These are phyloP conservation scores for Blastocystis sp. DNA, from an alignment of 352 stramenopile species.

Conservation along the genomic window DNA sequence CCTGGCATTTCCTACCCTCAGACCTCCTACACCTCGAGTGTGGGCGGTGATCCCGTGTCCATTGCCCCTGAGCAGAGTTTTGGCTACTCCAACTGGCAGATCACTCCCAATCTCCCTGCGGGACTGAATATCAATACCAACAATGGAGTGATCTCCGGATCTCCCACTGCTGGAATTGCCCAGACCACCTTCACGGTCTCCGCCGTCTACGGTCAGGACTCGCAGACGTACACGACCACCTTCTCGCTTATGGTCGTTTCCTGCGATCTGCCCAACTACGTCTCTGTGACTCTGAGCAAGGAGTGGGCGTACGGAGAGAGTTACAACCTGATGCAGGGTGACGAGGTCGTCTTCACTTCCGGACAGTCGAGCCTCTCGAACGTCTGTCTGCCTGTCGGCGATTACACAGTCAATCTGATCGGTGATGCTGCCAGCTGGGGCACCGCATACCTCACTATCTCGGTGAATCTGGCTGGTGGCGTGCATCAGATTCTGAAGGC, in stretches of 20 bases:
- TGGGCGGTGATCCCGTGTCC: neutral
- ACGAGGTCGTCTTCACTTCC: neutral
- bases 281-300: neutral
- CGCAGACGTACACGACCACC: neutral
- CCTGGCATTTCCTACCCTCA: conserved; percentile 41
- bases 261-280: conserved; percentile 30
- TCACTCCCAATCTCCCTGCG: conserved; percentile 5
- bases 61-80: neutral
- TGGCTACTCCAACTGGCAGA: neutral
- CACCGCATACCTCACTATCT: neutral
- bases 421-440: neutral
- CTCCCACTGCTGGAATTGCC: neutral
- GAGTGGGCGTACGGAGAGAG: neutral
- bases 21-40: neutral
- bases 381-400: neutral
- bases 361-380: neutral
- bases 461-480: neutral
- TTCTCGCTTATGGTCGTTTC: conserved; percentile 12
- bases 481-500: neutral
- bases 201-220: neutral
- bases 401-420: neutral
- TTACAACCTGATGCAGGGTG: neutral
- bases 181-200: conserved; percentile 12
- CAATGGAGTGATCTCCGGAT: conserved; percentile 26
- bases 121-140: conserved; percentile 3